Evolutionary conservation across 768 basidiomycete genomes (phyloP), one percentile per base, ranked within the genome.

Genomic region (Podaxis sp.): DNA sequence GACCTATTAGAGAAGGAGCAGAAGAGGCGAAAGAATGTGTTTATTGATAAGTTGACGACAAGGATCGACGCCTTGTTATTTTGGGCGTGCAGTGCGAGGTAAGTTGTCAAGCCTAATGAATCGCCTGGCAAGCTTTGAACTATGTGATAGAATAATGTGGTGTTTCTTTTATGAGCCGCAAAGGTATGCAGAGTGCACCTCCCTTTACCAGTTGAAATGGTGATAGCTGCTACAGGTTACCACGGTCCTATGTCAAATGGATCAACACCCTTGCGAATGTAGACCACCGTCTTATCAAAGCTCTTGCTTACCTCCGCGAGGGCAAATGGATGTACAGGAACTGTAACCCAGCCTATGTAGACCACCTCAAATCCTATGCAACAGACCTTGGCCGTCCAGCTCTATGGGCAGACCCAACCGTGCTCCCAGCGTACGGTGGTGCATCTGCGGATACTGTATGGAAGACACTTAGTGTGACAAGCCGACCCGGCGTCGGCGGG

Each of bases 41-140:
- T 64, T 33, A 66, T 69, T 36, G 69, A 67, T 2, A 67, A 56
- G 26, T 64, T 82, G 64, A 77, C 82, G 0, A 82, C 79, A 0
- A 79, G 79, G 51, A 69, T 92, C 22, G 92, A 93, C 69, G 85
- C 87, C 0, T 68, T 92, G 11, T 74, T 90, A 12, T 93, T 93
- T 68, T 93, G 90, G 90, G 84, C 82, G 13, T 86, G 86, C 67
- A 90, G 89, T 63, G 87, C 90, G 36, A 86, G 91, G 91, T 91
- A 64, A 33, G 79, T 72, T 48, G 17, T 26, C 24, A 53, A 42
- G 28, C n/a, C 39, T 39, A 40, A 7, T n/a, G 15, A 2, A 1
- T 7, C 39, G 44, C 58, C 19, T 62, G 40, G 59, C 58, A 70
- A 38, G 56, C 57, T 36, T 42, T 63, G n/a, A 53, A 9, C 60